These are phyloP conservation scores for Amanita subjunquillea DNA, from an alignment of 768 basidiomycete genomes.

Conservation along the genomic window DNA sequence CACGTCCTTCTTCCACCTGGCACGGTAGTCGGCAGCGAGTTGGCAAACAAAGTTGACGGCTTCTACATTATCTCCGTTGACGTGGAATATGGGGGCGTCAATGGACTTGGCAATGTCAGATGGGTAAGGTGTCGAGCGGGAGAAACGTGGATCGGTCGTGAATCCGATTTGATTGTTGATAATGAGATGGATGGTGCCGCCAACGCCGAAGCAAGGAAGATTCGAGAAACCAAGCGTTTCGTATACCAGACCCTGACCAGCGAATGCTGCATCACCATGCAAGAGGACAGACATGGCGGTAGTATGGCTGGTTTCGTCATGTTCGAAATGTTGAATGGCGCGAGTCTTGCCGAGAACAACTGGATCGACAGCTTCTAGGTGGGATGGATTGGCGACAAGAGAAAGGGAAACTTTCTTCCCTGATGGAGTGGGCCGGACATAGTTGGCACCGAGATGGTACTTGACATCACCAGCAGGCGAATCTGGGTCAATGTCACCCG, in stretches of 20 bases:
- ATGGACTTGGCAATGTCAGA: slow-evolving; percentile 98
- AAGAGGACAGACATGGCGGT: slow-evolving; percentile 93
- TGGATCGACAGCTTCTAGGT: slow-evolving; percentile 94
- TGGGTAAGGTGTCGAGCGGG: slow-evolving; percentile 95
- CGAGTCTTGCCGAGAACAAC: slow-evolving; percentile 99
- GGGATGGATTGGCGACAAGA: slow-evolving; percentile 96
- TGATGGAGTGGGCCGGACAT: slow-evolving; percentile 93
- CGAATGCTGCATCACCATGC: slow-evolving; percentile 97
- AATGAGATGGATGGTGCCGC: slow-evolving; percentile 96
- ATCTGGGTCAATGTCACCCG: slow-evolving; percentile 61
- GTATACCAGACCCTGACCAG: slow-evolving; percentile 96
- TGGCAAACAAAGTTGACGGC: slow-evolving; percentile 98
- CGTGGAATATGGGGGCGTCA: slow-evolving; percentile 98
- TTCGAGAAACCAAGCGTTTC: slow-evolving; percentile 99
- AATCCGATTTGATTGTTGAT: slow-evolving; percentile 99
- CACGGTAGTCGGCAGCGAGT: slow-evolving; percentile 94
- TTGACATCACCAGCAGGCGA: slow-evolving; percentile 96
- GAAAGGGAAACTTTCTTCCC: slow-evolving; percentile 98
- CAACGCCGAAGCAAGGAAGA: slow-evolving; percentile 91
- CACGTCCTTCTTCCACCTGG: slow-evolving; percentile 98
- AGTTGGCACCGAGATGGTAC: slow-evolving; percentile 98
- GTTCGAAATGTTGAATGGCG: slow-evolving; percentile 90
- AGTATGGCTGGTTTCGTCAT: slow-evolving; percentile 68
- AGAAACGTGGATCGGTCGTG: slow-evolving; percentile 96
- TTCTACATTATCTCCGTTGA: slow-evolving; percentile 97